Conservation (phyloP, 371 early-diverging fungal species). For the Mucor lusitanicus region DNA sequence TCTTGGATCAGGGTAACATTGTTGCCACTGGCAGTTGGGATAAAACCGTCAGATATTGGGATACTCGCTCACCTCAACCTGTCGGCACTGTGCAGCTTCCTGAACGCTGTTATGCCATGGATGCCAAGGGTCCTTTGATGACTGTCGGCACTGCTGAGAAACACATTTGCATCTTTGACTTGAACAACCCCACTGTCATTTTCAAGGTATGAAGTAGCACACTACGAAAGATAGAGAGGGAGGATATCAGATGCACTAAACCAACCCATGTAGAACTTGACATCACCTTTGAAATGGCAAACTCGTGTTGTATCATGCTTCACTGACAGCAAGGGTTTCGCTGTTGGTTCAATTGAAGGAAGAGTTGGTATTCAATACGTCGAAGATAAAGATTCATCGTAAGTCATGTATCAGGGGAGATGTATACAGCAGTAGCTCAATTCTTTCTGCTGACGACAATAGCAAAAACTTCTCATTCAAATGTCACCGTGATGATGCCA, state of each 20-base stretch:
- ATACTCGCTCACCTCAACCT: constrained; percentile 77
- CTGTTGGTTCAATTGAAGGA: constrained; percentile 92
- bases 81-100: constrained; percentile 74
- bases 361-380: constrained; percentile 91
- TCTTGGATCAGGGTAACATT: constrained; percentile 65
- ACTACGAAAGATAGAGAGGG: no score
- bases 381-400: constrained; percentile 78
- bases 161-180: constrained; percentile 75
- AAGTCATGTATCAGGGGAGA: constrained; percentile 23
- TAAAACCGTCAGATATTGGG: constrained; percentile 96
- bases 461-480: constrained; percentile 91
- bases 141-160: constrained; percentile 48
- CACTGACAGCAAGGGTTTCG: constrained; percentile 78
- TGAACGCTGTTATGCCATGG: constrained; percentile 92
- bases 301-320: constrained; percentile 83
- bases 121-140: constrained; percentile 44
- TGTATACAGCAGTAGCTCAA: neutral
- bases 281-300: constrained; percentile 88
- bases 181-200: constrained; percentile 75
- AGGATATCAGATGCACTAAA: neutral
- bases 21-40: constrained; percentile 90
- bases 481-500: constrained; percentile 85
- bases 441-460: neutral
- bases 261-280: constrained; percentile 40
- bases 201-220: constrained; percentile 55